These are phyloP conservation scores for Exophiala calicioides DNA, from an alignment of 2,329 filamentous ascomycete genomes.

Conservation along the genomic window DNA sequence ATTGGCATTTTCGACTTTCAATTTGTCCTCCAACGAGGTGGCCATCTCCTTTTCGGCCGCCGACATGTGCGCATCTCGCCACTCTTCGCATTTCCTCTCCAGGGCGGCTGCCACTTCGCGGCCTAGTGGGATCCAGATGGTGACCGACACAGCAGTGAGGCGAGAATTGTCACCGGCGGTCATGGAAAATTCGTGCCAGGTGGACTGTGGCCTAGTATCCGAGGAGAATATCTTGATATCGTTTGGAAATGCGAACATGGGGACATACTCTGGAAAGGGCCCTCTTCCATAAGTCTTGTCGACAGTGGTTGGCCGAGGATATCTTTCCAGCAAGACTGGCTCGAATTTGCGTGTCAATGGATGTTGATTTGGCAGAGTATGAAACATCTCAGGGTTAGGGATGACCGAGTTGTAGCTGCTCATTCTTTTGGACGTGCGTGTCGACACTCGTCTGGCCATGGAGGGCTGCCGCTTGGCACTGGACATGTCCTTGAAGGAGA, in stretches of 20 bases:
- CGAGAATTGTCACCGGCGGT: slow-evolving; percentile 89
- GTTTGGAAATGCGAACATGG: slow-evolving; percentile 99
- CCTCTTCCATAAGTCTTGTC: slow-evolving; percentile 80
- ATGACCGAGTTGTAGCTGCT: slow-evolving; percentile 99
- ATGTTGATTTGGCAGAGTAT: slow-evolving; percentile 89
- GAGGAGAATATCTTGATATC: slow-evolving; percentile 96
- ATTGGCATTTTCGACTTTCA: slow-evolving; percentile 85
- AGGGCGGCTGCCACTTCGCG: slow-evolving; percentile 76
- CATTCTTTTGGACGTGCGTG: slow-evolving; percentile 80
- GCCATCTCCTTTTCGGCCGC: slow-evolving; percentile 93
- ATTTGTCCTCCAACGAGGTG: slow-evolving; percentile 81
- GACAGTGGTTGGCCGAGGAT: slow-evolving; percentile 77
- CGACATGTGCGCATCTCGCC: slow-evolving; percentile 94
- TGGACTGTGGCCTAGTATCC: slow-evolving; percentile 89
- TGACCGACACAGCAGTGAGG: slow-evolving; percentile 86
- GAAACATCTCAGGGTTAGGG: slow-evolving; percentile 85
- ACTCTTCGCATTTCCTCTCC: slow-evolving; percentile 74
- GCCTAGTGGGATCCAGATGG: slow-evolving; percentile 88
- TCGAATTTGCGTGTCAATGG: slow-evolving; percentile 92
- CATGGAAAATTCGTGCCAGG: slow-evolving; percentile 99
- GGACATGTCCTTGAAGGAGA: slow-evolving; percentile 93
- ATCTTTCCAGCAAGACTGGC: slow-evolving; percentile 91
- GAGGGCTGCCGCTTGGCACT: slow-evolving; percentile 86
- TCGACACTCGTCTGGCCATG: slow-evolving; percentile 69
- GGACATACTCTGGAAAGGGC: slow-evolving; percentile 93